Conservation (phyloP, 805 yeast genomes). For the Wickerhamiella bombiphila region DNA sequence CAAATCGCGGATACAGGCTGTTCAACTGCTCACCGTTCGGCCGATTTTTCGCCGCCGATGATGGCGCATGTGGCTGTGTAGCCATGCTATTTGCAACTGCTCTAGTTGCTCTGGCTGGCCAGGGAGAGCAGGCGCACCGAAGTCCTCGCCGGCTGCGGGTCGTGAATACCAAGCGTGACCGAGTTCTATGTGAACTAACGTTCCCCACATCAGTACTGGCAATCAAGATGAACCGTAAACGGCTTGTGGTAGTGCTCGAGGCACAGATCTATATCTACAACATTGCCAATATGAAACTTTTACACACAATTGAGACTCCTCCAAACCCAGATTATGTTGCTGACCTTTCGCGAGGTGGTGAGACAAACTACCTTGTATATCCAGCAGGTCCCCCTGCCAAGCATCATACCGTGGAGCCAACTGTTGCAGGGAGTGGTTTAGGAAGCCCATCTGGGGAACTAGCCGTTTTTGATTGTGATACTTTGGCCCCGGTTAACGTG, state of each 20-base stretch:
- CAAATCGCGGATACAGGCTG: constrained; percentile 49
- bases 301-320: constrained; percentile 51
- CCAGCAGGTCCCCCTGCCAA: constrained; percentile 32
- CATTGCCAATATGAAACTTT: constrained; percentile 71
- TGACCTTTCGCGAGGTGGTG: constrained; percentile 27
- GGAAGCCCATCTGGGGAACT: constrained; percentile 42
- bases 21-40: constrained; percentile 85
- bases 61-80: constrained; percentile 36
- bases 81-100: constrained; percentile 90
- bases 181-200: constrained; percentile 71
- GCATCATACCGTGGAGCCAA: constrained; percentile 10
- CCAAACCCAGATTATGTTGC: constrained; percentile 31
- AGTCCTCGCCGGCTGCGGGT: constrained; percentile 71
- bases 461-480: constrained; percentile 61
- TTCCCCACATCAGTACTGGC: constrained; percentile 64
- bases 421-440: constrained; percentile 11
- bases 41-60: constrained; percentile 39
- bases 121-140: constrained; percentile 48
- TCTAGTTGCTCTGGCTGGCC: constrained; percentile 67
- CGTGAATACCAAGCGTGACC: constrained; percentile 57
- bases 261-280: constrained; percentile 84
- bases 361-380: constrained; percentile 35
- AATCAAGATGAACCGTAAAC: constrained; percentile 65
- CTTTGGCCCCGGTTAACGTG: constrained; percentile 61
- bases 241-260: constrained; percentile 60